A percentile compares a stretch with the other conserved stretches of the same genome.
phyloP scores from a whole-genome alignment of 1,284 basidiomycete species.

The Ceratobasidium sp. region DNA sequence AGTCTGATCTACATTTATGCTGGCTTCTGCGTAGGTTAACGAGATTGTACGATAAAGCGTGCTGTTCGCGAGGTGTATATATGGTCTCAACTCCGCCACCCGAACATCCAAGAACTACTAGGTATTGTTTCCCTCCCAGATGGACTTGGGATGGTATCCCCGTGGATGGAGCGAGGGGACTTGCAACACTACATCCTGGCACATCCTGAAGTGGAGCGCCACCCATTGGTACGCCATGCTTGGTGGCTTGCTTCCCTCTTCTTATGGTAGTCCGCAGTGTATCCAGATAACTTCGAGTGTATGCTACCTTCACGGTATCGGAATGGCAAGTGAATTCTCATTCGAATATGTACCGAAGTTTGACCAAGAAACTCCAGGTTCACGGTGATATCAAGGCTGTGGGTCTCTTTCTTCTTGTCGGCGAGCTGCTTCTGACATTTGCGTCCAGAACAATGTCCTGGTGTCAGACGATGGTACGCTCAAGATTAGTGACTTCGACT shows the following conservation, averaged over 20 bases:
- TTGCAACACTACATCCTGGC: neutral
- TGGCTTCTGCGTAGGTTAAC: too few relatives aligned
- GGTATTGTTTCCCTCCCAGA: constrained; percentile 4
- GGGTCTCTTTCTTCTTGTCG: too few relatives aligned
- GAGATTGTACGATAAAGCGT: neutral
- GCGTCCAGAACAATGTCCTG: too few relatives aligned
- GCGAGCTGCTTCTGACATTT: too few relatives aligned
- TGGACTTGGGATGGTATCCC: constrained; percentile 25
- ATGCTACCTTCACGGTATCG: neutral
- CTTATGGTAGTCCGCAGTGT: neutral
- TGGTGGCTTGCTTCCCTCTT: too few relatives aligned
- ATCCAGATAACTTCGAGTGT: constrained; percentile 5
- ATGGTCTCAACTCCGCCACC: constrained; percentile 18
- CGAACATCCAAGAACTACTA: constrained; percentile 4
- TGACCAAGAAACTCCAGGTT: neutral
- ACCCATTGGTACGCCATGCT: too few relatives aligned
- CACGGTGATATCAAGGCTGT: too few relatives aligned
- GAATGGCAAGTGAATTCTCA: constrained; percentile 1
- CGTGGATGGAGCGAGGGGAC: constrained; percentile 7
- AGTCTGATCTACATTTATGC: too few relatives aligned
- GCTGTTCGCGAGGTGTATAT: constrained; percentile 19
- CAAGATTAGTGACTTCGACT: constrained; percentile 11
- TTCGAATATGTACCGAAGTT: too few relatives aligned
- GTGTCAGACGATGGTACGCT: neutral
- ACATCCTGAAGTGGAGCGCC: neutral